These are phyloP conservation scores for Chalciporus chontae DNA, from an alignment of 768 basidiomycete genomes.

Conservation along the genomic window DNA sequence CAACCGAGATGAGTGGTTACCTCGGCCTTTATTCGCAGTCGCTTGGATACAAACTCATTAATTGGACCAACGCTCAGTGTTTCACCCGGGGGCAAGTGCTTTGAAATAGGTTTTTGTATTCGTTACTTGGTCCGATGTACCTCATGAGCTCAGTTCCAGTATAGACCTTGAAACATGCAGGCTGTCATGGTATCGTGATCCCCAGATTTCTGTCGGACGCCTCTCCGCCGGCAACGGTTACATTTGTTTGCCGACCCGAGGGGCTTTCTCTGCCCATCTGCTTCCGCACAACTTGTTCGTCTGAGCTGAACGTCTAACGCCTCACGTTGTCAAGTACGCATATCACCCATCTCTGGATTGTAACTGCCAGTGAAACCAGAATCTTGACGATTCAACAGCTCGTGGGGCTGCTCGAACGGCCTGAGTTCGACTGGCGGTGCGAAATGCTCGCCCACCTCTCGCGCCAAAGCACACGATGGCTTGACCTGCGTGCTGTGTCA, in stretches of 20 bases:
- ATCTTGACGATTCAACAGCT: not conserved
- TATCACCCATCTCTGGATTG: not conserved
- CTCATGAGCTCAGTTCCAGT: not conserved
- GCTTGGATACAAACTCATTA: not conserved
- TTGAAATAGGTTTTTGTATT: not conserved
- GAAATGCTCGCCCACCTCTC: conserved; percentile 13
- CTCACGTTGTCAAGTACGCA: not conserved
- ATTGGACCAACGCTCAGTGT: not conserved
- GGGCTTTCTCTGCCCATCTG: not conserved
- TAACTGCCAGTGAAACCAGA: too few species aligned
- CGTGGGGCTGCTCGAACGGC: not conserved
- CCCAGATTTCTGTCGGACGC: too few species aligned
- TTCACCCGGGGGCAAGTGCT: not conserved
- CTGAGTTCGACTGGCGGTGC: not conserved
- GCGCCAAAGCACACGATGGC: conserved; percentile 6
- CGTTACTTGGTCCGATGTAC: not conserved
- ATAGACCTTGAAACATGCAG: not conserved
- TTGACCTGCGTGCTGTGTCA: conserved; percentile 5
- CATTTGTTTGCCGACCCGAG: not conserved
- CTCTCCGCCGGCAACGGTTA: conserved; percentile 10
- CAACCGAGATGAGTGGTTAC: not conserved
- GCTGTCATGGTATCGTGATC: too few species aligned
- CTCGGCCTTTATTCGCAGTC: not conserved
- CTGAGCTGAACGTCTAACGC: not conserved
- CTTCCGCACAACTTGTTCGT: not conserved